Base-by-base conservation (phyloP, 2,329 filamentous ascomycete species). In the Magnaporthiopsis incrustans region DNA sequence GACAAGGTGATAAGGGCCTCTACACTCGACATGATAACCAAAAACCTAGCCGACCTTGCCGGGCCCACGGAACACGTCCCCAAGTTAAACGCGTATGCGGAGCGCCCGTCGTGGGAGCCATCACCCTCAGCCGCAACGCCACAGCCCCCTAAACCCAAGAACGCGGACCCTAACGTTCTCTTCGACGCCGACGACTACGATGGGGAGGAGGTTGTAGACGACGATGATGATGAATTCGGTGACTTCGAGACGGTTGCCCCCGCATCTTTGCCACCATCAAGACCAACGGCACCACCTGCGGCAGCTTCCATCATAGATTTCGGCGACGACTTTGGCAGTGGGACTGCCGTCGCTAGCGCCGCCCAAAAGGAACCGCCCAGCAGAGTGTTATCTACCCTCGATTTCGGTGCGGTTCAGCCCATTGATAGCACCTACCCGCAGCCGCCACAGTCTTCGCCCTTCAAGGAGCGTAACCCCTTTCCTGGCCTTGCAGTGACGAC, bases 181-280 rank as follows among this genome's bases (percentile, higher is more conserved):
- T 91, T 91, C 71, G 88, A 91, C 73, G 87, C 83, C 50, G 81
- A 83, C 57, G 81, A 85, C 61, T 82, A 82, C 67, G 80, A 79
- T 63, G 61, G 61, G 15, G 32, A 63, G 25, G 72, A 70, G 2
- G 70, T 68, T n/a, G 63, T 30, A 22, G 70, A 73, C 22, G 68
- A 68, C 18, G 67, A 67, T 14, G 66, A 69, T 6, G 69, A 70
- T 18, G 68, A 68, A 1, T 70, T 70, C 64, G 69, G 69, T 2
- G 69, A 68, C 33, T 75, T 75, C 64, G 73, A 74, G 57, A 67
- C 70, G 0, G 72, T 66, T 2, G 62, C 64, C 12, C 18, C 67
- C 6, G 64, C 60, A 0, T 22, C 67, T n/a, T 15, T 63, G 2
- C 50, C 58, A 12, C 25, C 65, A 12, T 35, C 33, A 1, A 33